A percentile compares a stretch with the other conserved stretches of the same genome.
Evolutionary conservation across 495 filamentous ascomycete genomes (phyloP).

Genomic region (Aspergillus hancockii): DNA sequence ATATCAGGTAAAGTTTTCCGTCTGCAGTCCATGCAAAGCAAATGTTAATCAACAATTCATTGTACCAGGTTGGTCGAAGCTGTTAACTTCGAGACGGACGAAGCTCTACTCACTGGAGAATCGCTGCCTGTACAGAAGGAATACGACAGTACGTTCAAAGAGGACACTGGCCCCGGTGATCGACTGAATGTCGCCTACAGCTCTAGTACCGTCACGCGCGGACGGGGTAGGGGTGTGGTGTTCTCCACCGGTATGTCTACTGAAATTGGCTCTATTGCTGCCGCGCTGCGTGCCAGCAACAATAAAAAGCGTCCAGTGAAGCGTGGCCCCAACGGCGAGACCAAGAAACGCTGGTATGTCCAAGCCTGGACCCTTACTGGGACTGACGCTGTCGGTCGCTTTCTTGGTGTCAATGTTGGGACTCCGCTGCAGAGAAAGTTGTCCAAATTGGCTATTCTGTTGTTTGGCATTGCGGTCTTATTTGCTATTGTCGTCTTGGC

Average conservation of each 20-base stretch:
- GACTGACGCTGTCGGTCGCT: constrained; percentile 65
- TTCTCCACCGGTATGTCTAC: constrained; percentile 71
- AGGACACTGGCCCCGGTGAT: constrained; percentile 64
- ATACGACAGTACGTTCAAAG: constrained; percentile 41
- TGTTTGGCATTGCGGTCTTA: constrained; percentile 67
- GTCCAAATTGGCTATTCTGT: constrained; percentile 66
- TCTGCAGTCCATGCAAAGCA: neutral
- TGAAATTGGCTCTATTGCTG: constrained; percentile 71
- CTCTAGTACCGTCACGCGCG: constrained; percentile 71
- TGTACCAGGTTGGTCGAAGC: constrained; percentile 52
- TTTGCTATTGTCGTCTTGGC: constrained; percentile 69
- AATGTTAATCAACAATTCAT: constrained; percentile 5
- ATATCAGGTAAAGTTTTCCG: constrained; percentile 46
- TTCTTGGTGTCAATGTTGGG: constrained; percentile 71
- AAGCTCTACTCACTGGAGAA: constrained; percentile 76
- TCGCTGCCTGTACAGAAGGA: constrained; percentile 67
- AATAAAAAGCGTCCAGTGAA: constrained; percentile 54
- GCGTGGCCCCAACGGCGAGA: constrained; percentile 56
- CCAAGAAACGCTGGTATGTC: constrained; percentile 65
- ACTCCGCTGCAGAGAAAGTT: constrained; percentile 70
- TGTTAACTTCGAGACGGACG: constrained; percentile 72
- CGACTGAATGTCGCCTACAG: constrained; percentile 71
- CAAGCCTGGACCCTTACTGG: constrained; percentile 68
- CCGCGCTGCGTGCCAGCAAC: constrained; percentile 55
- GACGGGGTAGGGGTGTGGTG: constrained; percentile 66